Percentiles rank a stretch among this genome's conserved stretches.
These are phyloP conservation scores for Microcos paniculata DNA, from an alignment of 345 rosid genomes.

Conservation along the genomic window DNA sequence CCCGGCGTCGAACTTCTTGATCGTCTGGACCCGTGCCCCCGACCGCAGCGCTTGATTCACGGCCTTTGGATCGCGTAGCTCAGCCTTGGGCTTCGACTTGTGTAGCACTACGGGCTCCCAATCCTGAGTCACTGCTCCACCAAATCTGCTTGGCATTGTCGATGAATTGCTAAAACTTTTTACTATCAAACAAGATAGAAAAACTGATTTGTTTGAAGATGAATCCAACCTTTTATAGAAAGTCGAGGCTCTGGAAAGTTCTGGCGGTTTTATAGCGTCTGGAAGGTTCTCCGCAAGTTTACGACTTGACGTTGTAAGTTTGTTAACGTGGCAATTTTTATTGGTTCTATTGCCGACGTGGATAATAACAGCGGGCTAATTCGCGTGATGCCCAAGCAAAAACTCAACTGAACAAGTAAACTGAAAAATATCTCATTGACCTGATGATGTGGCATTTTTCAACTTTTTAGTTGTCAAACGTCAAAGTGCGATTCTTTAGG, in stretches of 20 bases:
- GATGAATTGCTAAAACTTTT: neutral
- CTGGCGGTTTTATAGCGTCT: conserved; percentile 11
- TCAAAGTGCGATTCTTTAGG: neutral
- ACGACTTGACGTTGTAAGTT: neutral
- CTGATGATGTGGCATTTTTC: neutral
- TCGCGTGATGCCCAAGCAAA: conserved; percentile 7
- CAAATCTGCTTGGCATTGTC: conserved; percentile 63
- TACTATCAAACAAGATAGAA: neutral
- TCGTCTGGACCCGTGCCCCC: conserved; percentile 59
- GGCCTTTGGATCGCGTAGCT: conserved; percentile 65
- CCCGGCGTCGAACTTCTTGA: conserved; percentile 67
- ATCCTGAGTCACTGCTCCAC: conserved; percentile 65
- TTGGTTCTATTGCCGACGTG: conserved; percentile 12
- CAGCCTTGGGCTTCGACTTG: conserved; percentile 55
- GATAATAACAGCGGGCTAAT: neutral
- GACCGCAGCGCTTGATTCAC: conserved; percentile 67
- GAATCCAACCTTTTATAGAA: conserved; percentile 6
- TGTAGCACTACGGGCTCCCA: conserved; percentile 85
- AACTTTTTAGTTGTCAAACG: neutral
- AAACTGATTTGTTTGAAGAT: neutral
- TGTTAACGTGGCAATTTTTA: conserved; percentile 18
- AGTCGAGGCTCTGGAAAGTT: conserved; percentile 36
- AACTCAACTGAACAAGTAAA: neutral
- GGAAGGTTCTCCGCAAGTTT: neutral
- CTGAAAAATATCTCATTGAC: neutral